Percentiles rank a stretch among this genome's conserved stretches.
These are phyloP conservation scores for Picea sitchensis DNA, from an alignment of 75 land plant genomes.

Conservation along the genomic window DNA sequence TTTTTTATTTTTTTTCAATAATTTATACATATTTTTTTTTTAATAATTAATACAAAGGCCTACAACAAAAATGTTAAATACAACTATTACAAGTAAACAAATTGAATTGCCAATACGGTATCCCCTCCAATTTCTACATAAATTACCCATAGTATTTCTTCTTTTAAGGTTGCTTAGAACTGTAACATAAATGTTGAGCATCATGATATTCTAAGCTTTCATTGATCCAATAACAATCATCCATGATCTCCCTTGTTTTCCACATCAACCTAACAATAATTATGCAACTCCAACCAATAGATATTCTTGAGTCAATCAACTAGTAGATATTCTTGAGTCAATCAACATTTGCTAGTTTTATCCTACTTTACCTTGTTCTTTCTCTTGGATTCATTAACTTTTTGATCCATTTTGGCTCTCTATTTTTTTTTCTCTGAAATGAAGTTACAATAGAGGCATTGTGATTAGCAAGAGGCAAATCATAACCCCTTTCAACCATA, in stretches of 20 bases:
- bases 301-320: no score
- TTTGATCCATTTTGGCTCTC: background rate
- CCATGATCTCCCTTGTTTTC: background rate
- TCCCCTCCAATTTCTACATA: background rate
- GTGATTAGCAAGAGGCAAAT: background rate
- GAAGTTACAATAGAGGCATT: background rate
- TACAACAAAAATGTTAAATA: no score
- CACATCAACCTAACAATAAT: background rate
- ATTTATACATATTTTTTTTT: no score
- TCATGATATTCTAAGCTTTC: background rate
- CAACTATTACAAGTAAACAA: no score
- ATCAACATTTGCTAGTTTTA: background rate
- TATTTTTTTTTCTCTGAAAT: background rate
- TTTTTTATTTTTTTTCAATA: no score
- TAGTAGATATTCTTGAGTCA: background rate
- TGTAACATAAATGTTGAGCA: background rate
- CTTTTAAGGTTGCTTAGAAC: background rate
- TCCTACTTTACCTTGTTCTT: background rate
- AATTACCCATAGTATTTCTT: background rate
- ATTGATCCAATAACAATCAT: background rate
- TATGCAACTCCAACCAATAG: background rate
- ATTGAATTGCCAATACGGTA: background rate
- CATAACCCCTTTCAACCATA: background rate
- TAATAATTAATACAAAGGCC: no score
- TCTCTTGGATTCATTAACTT: background rate